Base-by-base conservation (phyloP, 2,329 filamentous ascomycete genomes). In the Helotiales sp. region DNA sequence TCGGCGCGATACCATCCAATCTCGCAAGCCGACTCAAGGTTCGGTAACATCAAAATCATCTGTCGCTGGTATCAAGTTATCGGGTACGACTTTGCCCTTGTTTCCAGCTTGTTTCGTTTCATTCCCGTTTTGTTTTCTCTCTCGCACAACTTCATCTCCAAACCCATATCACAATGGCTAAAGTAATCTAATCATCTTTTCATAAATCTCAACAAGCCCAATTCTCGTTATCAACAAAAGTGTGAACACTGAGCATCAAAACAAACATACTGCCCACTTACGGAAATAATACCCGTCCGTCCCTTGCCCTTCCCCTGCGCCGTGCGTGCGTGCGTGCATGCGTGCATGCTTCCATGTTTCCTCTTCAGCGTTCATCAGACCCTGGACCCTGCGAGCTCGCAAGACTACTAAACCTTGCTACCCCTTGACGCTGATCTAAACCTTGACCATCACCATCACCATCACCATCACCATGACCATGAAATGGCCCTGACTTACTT, bases 71-170 rank as follows among this genome's bases (percentile, higher is more conserved):
- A 45, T 45, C 40, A 45, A 43, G n/a, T 45, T 20, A 11, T n/a
- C 32, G 20, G 54, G 20, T 37, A 11, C 34, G 32, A 37, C 7
- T 20, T 37, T 32, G 26, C n/a, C 32, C 20, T 57, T 32, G 30
- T 57, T 55, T 57, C n/a, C 30, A 26, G 20, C 20, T 37, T 37
- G 54, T 57, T 57, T 57, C 32, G 54, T 57, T 57, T 57, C 32
- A 57, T 22, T 15, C 26, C 30, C 6, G 11, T 24, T 55, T 43
- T 20, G 40, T 45, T 45, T 34, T 11, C 40, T 45, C 4, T n/a
- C 40, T 20, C 6, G 17, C 40, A 45, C 20, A 45, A 6, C 40
- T n/a, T 20, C 40, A 45, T 45, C 40, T 45, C 40, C n/a, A 45
- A 45, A 17, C 6, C 17, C 6, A 20, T 45, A 5, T 1, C n/a